Percentiles rank a stretch among this genome's conserved stretches.
Evolutionary conservation across 2,329 filamentous ascomycete species (phyloP).

Genomic region (Dactylellina cionopaga): DNA sequence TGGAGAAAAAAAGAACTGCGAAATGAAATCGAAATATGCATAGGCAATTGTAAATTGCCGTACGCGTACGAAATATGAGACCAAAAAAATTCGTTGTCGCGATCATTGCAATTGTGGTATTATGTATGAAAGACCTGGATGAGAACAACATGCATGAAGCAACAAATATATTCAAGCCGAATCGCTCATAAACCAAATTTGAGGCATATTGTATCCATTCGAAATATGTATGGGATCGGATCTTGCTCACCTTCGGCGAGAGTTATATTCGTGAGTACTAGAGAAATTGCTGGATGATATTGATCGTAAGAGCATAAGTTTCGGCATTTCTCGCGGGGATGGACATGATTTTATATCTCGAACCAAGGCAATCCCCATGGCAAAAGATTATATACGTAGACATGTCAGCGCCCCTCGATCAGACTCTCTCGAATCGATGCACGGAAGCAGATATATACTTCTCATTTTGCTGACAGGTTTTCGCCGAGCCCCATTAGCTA

Average conservation of each 20-base stretch:
- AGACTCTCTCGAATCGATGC: constrained; percentile 8
- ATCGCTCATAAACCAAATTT: no score
- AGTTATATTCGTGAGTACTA: background rate
- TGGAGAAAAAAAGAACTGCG: background rate
- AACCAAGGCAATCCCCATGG: background rate
- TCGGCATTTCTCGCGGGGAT: background rate
- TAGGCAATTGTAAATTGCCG: no score
- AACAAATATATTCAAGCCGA: no score
- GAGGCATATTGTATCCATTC: no score
- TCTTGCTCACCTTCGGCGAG: background rate
- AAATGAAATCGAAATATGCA: no score
- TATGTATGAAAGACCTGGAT: no score
- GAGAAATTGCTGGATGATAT: background rate
- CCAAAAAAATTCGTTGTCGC: no score
- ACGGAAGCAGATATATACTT: background rate
- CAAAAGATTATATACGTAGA: background rate
- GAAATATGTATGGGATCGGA: no score
- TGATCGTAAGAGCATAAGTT: background rate
- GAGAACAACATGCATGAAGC: no score
- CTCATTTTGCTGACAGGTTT: background rate
- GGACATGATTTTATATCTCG: background rate
- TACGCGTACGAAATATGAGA: background rate
- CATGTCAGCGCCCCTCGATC: constrained; percentile 12
- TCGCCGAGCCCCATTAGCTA: background rate
- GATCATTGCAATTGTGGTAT: no score